Base-by-base conservation (phyloP, 805 yeast genomes). In the Metschnikowia proteae region DNA sequence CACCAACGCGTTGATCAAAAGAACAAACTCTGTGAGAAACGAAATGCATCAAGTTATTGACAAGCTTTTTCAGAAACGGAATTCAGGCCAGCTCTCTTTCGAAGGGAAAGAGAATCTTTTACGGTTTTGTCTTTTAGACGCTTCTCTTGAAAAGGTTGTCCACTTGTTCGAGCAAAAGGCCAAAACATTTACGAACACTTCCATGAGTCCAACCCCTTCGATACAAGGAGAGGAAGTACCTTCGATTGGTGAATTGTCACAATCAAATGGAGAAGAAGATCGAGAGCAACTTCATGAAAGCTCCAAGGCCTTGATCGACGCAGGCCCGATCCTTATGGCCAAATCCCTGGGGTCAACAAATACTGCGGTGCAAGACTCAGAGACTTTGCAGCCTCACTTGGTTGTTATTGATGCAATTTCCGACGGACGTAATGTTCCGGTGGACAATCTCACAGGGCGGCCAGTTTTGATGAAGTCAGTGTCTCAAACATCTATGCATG, bases 401-500 rank as follows among this genome's bases (percentile, higher is more conserved):
- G 88, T 86, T 65, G 91, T 86, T 3, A 73, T 81, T 11, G 91
- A 85, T 50, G 75, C 83, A 1, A 75, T 78, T 38, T 74, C 77
- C 8, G 79, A 77, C 38, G 83, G 82, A 28, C 64, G 64, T 38
- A 69, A 67, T 45, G 71, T 75, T 6, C 81, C 87, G 0, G 74
- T 85, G 43, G 92, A 86, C 67, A 75, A 80, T 49, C 68, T 76
- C 27, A 86, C 92, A 0, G 94, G 94, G 40, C 72, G 82, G 54
- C 88, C 91, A 1, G 82, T 86, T 22, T 67, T 84, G 52, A 76
- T 82, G 66, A 74, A 84, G 55, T 80, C 83, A 4, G 68, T 79
- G 4, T 82, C 88, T 0, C 85, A 80, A 53, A 83, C 86, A 1
- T 77, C 87, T 7, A 58, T 78, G 8, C 82, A 86, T 59, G 88